Evolutionary conservation across 805 yeast species (phyloP).

Genomic region (Saccharomycopsis oosterbeekiorum): DNA sequence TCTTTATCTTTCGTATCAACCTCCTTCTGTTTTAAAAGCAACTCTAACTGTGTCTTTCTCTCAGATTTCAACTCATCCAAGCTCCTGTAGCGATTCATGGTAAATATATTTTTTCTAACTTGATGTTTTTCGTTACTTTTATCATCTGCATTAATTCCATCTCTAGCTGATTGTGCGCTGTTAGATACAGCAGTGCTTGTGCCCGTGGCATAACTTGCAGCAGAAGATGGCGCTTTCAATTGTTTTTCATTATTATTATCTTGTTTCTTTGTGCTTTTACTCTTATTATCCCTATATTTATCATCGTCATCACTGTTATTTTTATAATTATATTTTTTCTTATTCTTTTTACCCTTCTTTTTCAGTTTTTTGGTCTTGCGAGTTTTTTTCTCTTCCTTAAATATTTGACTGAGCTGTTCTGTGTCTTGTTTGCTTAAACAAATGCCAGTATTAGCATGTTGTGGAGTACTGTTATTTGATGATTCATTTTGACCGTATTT

Average conservation of each 20-base stretch:
- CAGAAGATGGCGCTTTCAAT: background rate
- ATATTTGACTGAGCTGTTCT: background rate
- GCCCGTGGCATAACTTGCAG: background rate
- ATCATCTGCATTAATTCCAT: background rate
- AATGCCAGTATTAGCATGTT: background rate
- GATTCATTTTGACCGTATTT: background rate
- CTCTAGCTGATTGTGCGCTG: background rate
- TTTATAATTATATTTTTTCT: background rate
- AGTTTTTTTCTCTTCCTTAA: background rate
- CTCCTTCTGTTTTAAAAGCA: conserved; percentile 1
- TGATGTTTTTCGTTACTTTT: background rate
- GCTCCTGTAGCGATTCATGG: background rate
- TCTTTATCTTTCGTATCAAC: conserved; percentile 8
- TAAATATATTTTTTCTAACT: background rate
- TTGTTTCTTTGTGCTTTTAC: background rate
- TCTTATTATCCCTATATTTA: background rate
- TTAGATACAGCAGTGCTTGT: background rate
- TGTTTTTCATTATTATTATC: background rate
- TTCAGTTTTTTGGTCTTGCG: background rate
- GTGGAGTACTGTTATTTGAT: background rate
- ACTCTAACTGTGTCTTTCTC: background rate
- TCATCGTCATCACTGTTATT: background rate
- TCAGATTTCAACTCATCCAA: background rate
- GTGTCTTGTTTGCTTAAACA: conserved; percentile 3
- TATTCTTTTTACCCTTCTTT: conserved; percentile 1